A percentile compares a stretch with the other conserved stretches of the same genome.
Evolutionary conservation across 257 asterid species (phyloP).

Genomic region (Salvia miltiorrhiza): DNA sequence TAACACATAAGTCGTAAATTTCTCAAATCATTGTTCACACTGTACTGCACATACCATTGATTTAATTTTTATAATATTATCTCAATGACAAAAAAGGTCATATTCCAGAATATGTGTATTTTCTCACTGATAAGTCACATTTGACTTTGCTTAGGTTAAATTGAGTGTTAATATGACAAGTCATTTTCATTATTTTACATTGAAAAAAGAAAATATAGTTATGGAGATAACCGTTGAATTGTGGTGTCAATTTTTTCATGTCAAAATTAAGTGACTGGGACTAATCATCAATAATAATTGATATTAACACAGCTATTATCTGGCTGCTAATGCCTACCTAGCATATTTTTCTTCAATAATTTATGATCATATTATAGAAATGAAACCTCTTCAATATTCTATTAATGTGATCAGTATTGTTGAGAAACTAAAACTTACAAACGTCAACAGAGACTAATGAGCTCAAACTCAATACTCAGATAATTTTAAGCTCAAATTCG

Average conservation of each 20-base stretch:
- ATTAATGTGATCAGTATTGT: too few relatives aligned
- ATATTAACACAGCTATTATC: conserved; percentile 7
- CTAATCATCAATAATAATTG: conserved; percentile 7
- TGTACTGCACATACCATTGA: too few relatives aligned
- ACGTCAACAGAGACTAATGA: too few relatives aligned
- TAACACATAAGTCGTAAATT: too few relatives aligned
- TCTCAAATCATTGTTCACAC: too few relatives aligned
- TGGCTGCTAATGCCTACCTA: conserved; percentile 2
- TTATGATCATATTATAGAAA: not conserved
- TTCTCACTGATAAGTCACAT: not conserved
- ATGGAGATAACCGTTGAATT: conserved; percentile 7
- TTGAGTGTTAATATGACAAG: not conserved
- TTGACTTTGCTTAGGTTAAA: not conserved
- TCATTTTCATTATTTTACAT: not conserved
- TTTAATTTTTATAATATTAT: too few relatives aligned
- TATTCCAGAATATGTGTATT: not conserved
- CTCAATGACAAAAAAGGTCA: too few relatives aligned
- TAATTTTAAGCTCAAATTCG: too few relatives aligned
- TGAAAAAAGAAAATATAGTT: not conserved
- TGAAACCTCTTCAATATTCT: not conserved
- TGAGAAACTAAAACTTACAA: too few relatives aligned
- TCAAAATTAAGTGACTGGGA: not conserved
- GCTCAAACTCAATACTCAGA: too few relatives aligned
- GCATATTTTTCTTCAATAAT: not conserved
- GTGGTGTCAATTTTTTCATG: not conserved